Evolutionary conservation across 208 protist genomes (phyloP), one percentile per base, ranked within the genome.

Genomic region (Polymyxa betae): DNA sequence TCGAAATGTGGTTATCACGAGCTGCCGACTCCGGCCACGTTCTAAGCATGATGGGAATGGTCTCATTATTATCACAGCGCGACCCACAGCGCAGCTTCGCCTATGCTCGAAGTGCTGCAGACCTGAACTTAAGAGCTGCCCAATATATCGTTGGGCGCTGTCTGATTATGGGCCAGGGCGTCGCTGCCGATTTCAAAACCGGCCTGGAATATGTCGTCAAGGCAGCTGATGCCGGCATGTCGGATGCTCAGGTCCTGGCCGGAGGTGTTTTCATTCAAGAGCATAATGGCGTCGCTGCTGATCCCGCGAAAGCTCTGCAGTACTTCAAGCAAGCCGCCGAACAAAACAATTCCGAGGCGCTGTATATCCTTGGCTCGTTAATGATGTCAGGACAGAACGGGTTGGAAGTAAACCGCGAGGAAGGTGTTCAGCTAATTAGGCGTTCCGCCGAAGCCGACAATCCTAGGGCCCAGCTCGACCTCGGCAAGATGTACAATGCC

Each of bases 401-500:
- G n/a, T 35, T 43, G n/a, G 72, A 82, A 82, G 16, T 82, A 5
- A 60, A 60, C 49, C 12, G 5, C 49, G 49, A 60, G 24, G 72
- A 82, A 45, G 72, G 72, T 5, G n/a, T 82, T 5, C 35, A 12
- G 5, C 40, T 45, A 12, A 82, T 82, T 12, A 35, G 40, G 12
- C 10, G 10, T 38, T 5, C 72, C 16, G 72, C 72, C 72, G 35
- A 82, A 38, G 72, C 16, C 12, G 72, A 43, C 5, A 35, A 82
- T n/a, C 35, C 72, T 35, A 5, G 72, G 35, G 72, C 72, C 72
- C 72, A 82, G 40, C 72, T 82, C 16, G 72, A 82, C 35, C 72
- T 82, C 16, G 72, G 72, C 72, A 82, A 82, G 72, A 82, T 82
- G 72, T 82, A 82, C 72, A 82, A 82, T 35, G n/a, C 72, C 16